Base-by-base conservation (phyloP, 176 grass and related monocot genomes). In the Cenchrus purpureus region DNA sequence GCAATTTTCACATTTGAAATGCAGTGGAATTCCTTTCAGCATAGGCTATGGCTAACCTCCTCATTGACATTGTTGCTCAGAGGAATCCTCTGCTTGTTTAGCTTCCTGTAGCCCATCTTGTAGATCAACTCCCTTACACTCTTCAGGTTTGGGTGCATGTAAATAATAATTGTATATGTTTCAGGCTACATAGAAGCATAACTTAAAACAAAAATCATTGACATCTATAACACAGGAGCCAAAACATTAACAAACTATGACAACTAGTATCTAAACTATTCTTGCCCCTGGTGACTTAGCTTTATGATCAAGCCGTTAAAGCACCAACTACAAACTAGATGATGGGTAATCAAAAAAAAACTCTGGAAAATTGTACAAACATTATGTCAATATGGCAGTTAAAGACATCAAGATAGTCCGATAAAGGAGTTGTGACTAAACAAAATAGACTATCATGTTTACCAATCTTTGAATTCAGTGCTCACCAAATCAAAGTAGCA, bases 91-190 rank as follows among this genome's bases (percentile, higher is more conserved):
- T 94, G 87, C 87, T 97, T 97, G 85, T 97, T 92, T 11, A 97
- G 73, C 82, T 97, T 94, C 9, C 89, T 87, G 71, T 94, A 88
- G 73, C 94, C 89, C 79, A 91, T 90, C 83, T 94, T 97, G 83
- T 94, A 94, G 74, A 97, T 92, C 82, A 94, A 65, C 49, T 97
- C 91, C 69, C 87, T 88, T 0, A 94, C 90, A 34, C 92, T 97
- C 80, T 97, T 97, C 79, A 94, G 68, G 76, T 97, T 97, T 0
- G 94, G 94, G 76, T 97, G 94, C 79, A 92, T 95, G 37, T 31
- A 51, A 73, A 48, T 62, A 56, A 11, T 22, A 74, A 7, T 0
- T 31, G 34, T n/a, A 15, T 0, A 46, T 20, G 0, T 37, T 71
- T 58, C 70, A 77, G 57, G 6, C 25, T n/a, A 60, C 13, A 29